phyloP scores from a whole-genome alignment of 2,329 filamentous ascomycete genomes.

The Talaromyces sp. region DNA sequence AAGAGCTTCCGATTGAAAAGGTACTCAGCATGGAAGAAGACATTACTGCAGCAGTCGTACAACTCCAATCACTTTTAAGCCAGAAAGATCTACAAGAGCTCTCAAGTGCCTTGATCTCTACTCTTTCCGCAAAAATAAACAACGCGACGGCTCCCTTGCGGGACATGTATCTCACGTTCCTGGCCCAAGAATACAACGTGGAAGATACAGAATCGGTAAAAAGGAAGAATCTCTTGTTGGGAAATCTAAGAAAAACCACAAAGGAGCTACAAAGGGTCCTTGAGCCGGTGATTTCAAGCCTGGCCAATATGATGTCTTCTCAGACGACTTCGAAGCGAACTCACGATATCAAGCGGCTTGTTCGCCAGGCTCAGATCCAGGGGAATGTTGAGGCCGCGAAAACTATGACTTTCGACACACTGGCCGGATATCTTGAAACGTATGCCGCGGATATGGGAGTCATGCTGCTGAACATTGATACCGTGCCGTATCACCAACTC shows the following conservation, averaged over 20 bases:
- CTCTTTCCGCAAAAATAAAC: background rate
- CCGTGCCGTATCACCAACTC: conserved; percentile 1
- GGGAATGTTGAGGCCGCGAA: conserved; percentile 25
- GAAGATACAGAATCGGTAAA: background rate
- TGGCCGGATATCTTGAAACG: conserved; percentile 15
- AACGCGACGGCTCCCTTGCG: background rate
- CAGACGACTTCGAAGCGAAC: conserved; percentile 28
- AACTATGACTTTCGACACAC: conserved; percentile 22
- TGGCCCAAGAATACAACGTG: background rate
- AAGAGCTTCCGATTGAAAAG: background rate
- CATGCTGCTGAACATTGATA: conserved; percentile 14
- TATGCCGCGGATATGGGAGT: conserved; percentile 15
- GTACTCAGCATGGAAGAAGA: background rate
- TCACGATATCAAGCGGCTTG: conserved; percentile 26
- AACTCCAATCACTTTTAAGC: background rate
- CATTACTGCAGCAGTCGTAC: background rate
- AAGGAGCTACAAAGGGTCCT: conserved; percentile 9
- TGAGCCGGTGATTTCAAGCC: conserved; percentile 10
- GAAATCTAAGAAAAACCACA: conserved; percentile 10
- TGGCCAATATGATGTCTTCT: conserved; percentile 27
- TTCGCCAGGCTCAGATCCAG: conserved; percentile 25
- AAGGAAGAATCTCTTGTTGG: background rate
- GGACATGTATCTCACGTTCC: background rate
- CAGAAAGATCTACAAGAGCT: background rate
- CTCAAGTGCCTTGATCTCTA: background rate